These are phyloP conservation scores for Penicillium decumbens DNA, from an alignment of 2,329 filamentous ascomycete species.

Conservation along the genomic window DNA sequence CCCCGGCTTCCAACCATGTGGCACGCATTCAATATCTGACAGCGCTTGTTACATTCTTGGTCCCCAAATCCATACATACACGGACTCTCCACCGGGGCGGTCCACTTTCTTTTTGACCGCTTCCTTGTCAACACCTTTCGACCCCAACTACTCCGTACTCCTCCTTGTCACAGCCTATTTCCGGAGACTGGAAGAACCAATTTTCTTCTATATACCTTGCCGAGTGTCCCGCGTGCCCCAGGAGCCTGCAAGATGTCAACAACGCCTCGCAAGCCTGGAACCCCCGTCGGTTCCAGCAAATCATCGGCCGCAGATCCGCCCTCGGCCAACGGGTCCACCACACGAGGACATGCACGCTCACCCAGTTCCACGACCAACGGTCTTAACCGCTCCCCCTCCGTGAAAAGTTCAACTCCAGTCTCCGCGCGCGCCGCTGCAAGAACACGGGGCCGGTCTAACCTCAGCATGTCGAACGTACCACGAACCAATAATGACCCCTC, in stretches of 20 bases:
- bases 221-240: constrained; percentile 12
- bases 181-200: not conserved
- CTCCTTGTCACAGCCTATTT: not conserved
- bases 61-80: constrained; percentile 14
- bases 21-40: constrained; percentile 23
- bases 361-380: constrained; percentile 47
- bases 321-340: constrained; percentile 33
- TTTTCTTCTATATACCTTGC: constrained; percentile 13
- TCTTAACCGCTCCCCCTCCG: constrained; percentile 60
- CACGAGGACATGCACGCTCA: constrained; percentile 44
- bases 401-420: constrained; percentile 54
- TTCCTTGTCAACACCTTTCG: constrained; percentile 14
- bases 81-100: constrained; percentile 18
- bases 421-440: constrained; percentile 68
- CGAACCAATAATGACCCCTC: constrained; percentile 47
- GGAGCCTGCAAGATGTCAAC: constrained; percentile 39
- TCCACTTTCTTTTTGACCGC: constrained; percentile 26
- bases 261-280: constrained; percentile 42
- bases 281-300: constrained; percentile 31
- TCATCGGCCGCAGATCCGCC: constrained; percentile 29
- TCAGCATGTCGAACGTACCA: constrained; percentile 43
- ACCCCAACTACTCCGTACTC: constrained; percentile 3
- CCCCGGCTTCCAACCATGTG: constrained; percentile 22
- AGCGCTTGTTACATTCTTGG: constrained; percentile 15
- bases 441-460: constrained; percentile 48